A percentile compares a stretch with the other conserved stretches of the same genome.
phyloP scores from a whole-genome alignment of 331 rosid genomes.

The Pyrus hybrid region DNA sequence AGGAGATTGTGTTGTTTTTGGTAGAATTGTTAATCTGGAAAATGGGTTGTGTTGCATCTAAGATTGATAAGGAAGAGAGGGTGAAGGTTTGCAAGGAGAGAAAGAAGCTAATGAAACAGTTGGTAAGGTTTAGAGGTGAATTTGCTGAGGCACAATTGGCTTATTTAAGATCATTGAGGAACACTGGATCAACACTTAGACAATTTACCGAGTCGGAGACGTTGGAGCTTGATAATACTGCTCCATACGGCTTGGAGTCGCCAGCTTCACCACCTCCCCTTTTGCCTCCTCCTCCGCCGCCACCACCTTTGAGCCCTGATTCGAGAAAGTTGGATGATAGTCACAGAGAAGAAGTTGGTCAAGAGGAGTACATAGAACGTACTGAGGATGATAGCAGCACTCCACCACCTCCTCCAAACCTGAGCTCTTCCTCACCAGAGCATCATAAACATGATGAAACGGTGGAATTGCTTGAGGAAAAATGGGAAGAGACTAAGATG shows the following conservation, averaged over 20 bases:
- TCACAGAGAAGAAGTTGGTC: not conserved
- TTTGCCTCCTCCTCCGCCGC: slow-evolving; percentile 58
- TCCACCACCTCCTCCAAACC: slow-evolving; percentile 14
- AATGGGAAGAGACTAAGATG: slow-evolving; percentile 70
- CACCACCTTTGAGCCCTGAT: slow-evolving; percentile 59
- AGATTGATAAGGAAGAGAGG: slow-evolving; percentile 56
- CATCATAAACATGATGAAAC: slow-evolving; percentile 22
- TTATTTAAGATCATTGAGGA: slow-evolving; percentile 65
- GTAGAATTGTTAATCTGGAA: not conserved
- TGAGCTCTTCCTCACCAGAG: slow-evolving; percentile 16
- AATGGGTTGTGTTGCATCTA: slow-evolving; percentile 85
- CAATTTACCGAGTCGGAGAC: slow-evolving; percentile 80
- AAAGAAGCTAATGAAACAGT: slow-evolving; percentile 66
- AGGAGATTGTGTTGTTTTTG: not conserved
- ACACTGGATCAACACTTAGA: slow-evolving; percentile 73
- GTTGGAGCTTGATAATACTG: slow-evolving; percentile 50
- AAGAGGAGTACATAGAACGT: slow-evolving; percentile 14
- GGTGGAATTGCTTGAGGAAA: slow-evolving; percentile 34
- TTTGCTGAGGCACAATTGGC: slow-evolving; percentile 68
- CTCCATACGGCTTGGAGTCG: slow-evolving; percentile 23
- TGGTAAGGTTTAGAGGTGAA: slow-evolving; percentile 53
- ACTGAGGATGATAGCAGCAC: slow-evolving; percentile 19
- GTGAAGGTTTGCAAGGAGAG: slow-evolving; percentile 66
- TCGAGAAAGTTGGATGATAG: slow-evolving; percentile 19
- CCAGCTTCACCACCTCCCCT: slow-evolving; percentile 52